Evolutionary conservation across 2,329 filamentous ascomycete species (phyloP), one percentile per base, ranked within the genome.

Genomic region (Talaromyces piceae): DNA sequence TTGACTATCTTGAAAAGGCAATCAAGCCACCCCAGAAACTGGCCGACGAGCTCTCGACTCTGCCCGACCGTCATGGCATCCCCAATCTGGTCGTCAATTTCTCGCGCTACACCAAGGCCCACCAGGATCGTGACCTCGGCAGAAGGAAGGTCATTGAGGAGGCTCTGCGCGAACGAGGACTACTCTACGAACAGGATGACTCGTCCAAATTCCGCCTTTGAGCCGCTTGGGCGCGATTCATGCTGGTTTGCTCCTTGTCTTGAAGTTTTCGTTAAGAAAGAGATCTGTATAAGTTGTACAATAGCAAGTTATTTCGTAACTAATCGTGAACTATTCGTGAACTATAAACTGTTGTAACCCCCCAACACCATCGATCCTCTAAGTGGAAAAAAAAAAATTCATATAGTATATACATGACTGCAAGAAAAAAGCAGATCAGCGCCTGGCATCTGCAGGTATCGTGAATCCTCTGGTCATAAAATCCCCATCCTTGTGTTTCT

Each of bases 101-200:
- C 23, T 77, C 77, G 57, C 83, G 84, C 60, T 73, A 88, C 54
- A 90, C 83, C 6, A 79, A 82, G 8, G 81, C 87, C 28, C 80
- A 91, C 66, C 82, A 81, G 66, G 87, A 91, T 69, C 81, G 79
- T 59, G 76, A 80, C 45, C 66, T 87, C 39, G 89, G 89, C 25
- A 77, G 87, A 61, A 87, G 85, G 81, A 93, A 93, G 80, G 68
- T 90, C 46, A 88, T 91, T 61, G 79, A 87, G 66, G 73, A 83
- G 61, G 85, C 88, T 68, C 73, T 91, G 56, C 70, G 70, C 61
- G 76, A 79, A 64, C 75, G 83, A 51, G 78, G 77, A 13, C 66
- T 91, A n/a, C 30, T 53, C 26, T 23, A 39, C 18, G 43, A 51
- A 26, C 46, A 41, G 13, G 23, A 41, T 9, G 22, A 45, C 18